A percentile compares a stretch with the other conserved stretches of the same genome.
phyloP scores from a whole-genome alignment of 371 early-diverging fungal species.

The Syncephalastrum monosporum region DNA sequence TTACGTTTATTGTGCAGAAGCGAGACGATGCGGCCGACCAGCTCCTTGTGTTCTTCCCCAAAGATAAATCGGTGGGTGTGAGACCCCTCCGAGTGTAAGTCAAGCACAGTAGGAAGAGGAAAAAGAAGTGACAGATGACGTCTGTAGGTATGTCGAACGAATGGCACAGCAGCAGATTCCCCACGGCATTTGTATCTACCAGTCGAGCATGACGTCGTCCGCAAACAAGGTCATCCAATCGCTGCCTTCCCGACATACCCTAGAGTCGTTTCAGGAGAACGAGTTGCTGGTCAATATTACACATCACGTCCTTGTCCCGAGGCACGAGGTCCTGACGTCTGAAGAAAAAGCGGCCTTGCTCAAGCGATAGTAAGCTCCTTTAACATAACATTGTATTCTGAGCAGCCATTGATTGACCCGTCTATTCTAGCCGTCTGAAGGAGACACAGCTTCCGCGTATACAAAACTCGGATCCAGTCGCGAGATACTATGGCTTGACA shows the following conservation, averaged over 20 bases:
- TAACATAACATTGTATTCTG: background rate
- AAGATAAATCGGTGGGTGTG: slow-evolving; percentile 88
- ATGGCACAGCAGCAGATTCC: slow-evolving; percentile 85
- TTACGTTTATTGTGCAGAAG: slow-evolving; percentile 88
- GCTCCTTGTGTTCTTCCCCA: slow-evolving; percentile 90
- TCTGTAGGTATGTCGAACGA: slow-evolving; percentile 67
- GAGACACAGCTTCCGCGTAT: slow-evolving; percentile 98
- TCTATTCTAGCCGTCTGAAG: slow-evolving; percentile 74
- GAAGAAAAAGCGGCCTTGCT: slow-evolving; percentile 94
- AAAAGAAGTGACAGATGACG: too few relatives aligned
- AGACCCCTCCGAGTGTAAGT: slow-evolving; percentile 86
- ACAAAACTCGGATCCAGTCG: slow-evolving; percentile 90
- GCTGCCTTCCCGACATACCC: slow-evolving; percentile 70
- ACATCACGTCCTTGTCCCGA: slow-evolving; percentile 95
- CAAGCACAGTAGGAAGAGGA: background rate
- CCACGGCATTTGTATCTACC: slow-evolving; percentile 85
- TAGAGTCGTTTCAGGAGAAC: slow-evolving; percentile 94
- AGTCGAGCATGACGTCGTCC: slow-evolving; percentile 83
- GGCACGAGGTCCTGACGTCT: slow-evolving; percentile 86
- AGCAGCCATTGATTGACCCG: background rate
- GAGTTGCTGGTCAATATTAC: slow-evolving; percentile 99
- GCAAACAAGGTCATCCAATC: slow-evolving; percentile 83
- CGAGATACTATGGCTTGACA: slow-evolving; percentile 96
- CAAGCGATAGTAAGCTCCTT: slow-evolving; percentile 78
- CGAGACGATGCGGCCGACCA: slow-evolving; percentile 81